These are phyloP conservation scores for Aechmea fasciata DNA, from an alignment of 176 grass and related monocot species.

Conservation along the genomic window DNA sequence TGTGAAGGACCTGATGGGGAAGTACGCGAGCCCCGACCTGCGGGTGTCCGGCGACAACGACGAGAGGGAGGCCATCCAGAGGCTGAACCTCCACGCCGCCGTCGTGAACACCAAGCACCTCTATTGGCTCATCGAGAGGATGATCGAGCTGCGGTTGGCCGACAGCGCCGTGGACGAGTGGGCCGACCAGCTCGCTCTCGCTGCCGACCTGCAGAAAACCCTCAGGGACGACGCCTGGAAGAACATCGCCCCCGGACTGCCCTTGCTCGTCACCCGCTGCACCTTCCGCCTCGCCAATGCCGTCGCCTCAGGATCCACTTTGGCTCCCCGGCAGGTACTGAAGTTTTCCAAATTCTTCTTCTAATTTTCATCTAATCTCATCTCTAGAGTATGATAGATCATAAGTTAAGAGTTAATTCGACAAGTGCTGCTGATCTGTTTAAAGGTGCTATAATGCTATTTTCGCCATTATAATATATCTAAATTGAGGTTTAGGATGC, in stretches of 20 bases:
- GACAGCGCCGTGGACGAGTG: conserved; percentile 51
- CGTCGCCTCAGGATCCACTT: conserved; percentile 44
- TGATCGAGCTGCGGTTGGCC: conserved; percentile 66
- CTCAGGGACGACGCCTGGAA: conserved; percentile 79
- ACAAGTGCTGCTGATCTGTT: no score
- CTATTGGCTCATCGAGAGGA: conserved; percentile 82
- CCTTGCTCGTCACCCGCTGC: conserved; percentile 50
- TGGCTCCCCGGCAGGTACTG: conserved; percentile 58
- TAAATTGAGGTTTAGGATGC: no score
- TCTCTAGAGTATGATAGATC: no score
- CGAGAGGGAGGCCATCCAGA: conserved; percentile 76
- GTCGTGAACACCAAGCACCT: conserved; percentile 54
- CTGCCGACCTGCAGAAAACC: conserved; percentile 62
- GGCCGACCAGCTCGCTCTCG: conserved; percentile 58
- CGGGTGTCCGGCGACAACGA: conserved; percentile 54
- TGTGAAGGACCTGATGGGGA: conserved; percentile 74
- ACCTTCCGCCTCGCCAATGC: conserved; percentile 57
- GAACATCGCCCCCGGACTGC: conserved; percentile 80
- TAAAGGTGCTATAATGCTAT: no score
- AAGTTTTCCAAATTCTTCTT: neutral
- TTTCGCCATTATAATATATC: no score
- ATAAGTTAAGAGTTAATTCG: no score
- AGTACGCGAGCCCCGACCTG: conserved; percentile 79
- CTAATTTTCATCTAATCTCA: no score
- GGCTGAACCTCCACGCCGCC: conserved; percentile 63